Evolutionary conservation across 495 filamentous ascomycete genomes (phyloP).

Genomic region (Talaromyces stipitatus): DNA sequence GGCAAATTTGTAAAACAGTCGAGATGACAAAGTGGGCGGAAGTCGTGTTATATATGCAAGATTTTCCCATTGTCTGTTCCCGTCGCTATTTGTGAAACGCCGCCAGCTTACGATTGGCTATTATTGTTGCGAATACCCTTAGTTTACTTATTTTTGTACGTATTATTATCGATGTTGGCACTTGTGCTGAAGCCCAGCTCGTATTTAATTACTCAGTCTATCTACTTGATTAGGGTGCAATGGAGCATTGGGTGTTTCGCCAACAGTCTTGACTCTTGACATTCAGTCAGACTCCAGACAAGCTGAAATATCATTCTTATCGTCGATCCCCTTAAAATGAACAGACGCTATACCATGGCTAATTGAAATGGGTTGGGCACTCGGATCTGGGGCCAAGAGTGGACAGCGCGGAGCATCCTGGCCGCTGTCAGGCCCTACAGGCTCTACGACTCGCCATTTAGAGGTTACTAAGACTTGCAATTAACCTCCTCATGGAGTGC

Average conservation of each 20-base stretch:
- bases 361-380: no score
- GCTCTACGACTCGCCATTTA: neutral
- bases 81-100: neutral
- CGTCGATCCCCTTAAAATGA: no score
- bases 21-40: neutral
- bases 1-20: conserved; percentile 23
- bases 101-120: neutral
- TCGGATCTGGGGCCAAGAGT: neutral
- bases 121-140: neutral
- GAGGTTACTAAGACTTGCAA: neutral
- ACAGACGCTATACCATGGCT: no score
- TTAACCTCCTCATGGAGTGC: neutral
- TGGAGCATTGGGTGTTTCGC: neutral
- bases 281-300: no score
- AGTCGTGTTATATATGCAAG: neutral
- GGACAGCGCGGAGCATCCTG: conserved; percentile 7
- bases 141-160: neutral
- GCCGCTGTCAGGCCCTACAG: neutral
- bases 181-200: neutral
- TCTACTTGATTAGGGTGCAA: neutral
- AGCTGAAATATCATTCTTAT: no score
- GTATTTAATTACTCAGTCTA: neutral
- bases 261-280: no score
- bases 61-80: neutral
- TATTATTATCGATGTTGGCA: neutral